Evolutionary conservation across 2,329 filamentous ascomycete species (phyloP).

Genomic region (Graphilbum ipis-grandicollis): DNA sequence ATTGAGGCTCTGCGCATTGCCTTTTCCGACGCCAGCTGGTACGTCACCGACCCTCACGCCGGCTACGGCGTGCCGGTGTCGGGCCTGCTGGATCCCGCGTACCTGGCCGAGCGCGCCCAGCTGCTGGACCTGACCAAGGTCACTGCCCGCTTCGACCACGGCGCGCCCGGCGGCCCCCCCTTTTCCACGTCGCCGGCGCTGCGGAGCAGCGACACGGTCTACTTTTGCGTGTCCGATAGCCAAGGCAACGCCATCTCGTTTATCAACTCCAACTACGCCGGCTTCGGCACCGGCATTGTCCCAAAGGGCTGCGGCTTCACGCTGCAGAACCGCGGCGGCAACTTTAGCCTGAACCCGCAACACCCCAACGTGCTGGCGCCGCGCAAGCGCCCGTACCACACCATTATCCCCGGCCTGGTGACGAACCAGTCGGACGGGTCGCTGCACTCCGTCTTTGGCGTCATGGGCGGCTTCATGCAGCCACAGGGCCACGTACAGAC

Average conservation of each 20-base stretch:
- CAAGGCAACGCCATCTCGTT: slow-evolving; percentile 85
- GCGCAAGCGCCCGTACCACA: slow-evolving; percentile 85
- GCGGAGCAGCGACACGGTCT: slow-evolving; percentile 80
- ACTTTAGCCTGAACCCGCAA: slow-evolving; percentile 53
- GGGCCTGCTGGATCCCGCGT: slow-evolving; percentile 52
- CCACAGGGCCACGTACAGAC: slow-evolving; percentile 94
- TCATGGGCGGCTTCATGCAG: slow-evolving; percentile 99
- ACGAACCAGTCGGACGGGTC: slow-evolving; percentile 59
- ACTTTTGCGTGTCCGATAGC: slow-evolving; percentile 70
- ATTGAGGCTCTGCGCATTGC: slow-evolving; percentile 79
- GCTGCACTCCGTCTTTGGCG: slow-evolving; percentile 75
- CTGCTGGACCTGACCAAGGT: slow-evolving; percentile 29
- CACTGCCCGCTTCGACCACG: slow-evolving; percentile 48
- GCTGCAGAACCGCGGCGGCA: slow-evolving; percentile 74
- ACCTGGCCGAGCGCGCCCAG: slow-evolving; percentile 52
- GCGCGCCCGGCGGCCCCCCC: slow-evolving; percentile 22
- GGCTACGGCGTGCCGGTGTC: slow-evolving; percentile 51
- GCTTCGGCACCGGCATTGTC: slow-evolving; percentile 77
- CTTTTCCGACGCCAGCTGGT: slow-evolving; percentile 85
- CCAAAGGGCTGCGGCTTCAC: slow-evolving; percentile 80
- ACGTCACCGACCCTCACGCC: slow-evolving; percentile 66
- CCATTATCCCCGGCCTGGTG: slow-evolving; percentile 85
- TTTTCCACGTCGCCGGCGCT: slow-evolving; percentile 54
- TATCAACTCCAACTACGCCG: slow-evolving; percentile 88
- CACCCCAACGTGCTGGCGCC: slow-evolving; percentile 74